Base-by-base conservation (phyloP, 1,284 basidiomycete species). In the Irpex lacteus region DNA sequence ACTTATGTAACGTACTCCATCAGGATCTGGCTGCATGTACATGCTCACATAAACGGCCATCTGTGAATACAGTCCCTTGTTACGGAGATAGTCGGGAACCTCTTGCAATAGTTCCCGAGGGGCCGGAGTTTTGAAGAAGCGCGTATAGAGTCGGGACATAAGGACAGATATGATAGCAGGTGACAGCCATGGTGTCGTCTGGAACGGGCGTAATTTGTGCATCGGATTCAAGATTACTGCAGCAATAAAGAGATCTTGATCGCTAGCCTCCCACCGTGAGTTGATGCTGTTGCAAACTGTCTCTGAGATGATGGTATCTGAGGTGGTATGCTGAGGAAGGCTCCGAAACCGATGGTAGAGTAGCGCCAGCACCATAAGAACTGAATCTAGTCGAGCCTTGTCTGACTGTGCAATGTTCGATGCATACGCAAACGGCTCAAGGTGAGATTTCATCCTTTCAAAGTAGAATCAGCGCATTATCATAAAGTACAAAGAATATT, bases 231-330 rank as follows among this genome's bases (percentile, higher is more conserved):
- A 32, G 47, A 67, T 61, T 3, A 77, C 68, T 5, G 76, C 72
- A 6, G 72, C 68, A 59, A 78, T 75, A 60, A 78, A 78, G n/a
- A 76, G 62, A 13, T 74, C 72, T 67, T 80, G 77, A 63, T 80
- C 76, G 4, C 73, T 68, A 50, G 74, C 73, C 7, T 60, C 63
- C 74, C 75, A 79, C 5, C 71, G 70, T 56, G 65, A 67, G 60
- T 77, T 73, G 40, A 78, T 64, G 60, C 74, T 76, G 7, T 65
- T 64, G 8, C 70, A 50, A 15, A 70, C 63, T 7, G 62, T 63
- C 11, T 64, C 13, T 7, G 38, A n/a, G 19, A 44, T 50, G 37
- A 44, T 44, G 9, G 8, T 44, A 44, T 62, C 19, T 19, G 47
- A 9, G 52, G 38, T 53, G 26, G 56, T 38, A 7, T 32, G 5